phyloP scores from a whole-genome alignment of 1,139 yeast species.

The Zhuliangozyma parablackwelliae region DNA sequence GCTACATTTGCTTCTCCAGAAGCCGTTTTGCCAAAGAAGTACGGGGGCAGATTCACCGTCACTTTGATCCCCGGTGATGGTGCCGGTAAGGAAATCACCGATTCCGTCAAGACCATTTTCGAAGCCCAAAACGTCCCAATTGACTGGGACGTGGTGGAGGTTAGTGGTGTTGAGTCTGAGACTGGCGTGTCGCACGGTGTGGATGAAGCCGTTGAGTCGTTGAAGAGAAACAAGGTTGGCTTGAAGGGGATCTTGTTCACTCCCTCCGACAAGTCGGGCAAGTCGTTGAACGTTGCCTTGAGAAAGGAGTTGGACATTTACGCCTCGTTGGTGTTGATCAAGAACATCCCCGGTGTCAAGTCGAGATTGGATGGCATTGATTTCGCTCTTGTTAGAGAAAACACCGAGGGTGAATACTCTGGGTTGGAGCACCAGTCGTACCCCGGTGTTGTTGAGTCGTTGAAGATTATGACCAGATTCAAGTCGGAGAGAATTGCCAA shows the following conservation, averaged over 20 bases:
- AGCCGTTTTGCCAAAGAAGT: slow-evolving; percentile 76
- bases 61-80: slow-evolving; percentile 97
- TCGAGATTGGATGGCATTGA: slow-evolving; percentile 86
- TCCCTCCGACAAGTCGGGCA: slow-evolving; percentile 57
- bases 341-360: slow-evolving; percentile 91
- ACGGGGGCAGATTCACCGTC: slow-evolving; percentile 90
- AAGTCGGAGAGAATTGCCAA: slow-evolving; percentile 97
- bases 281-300: slow-evolving; percentile 88
- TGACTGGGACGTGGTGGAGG: slow-evolving; percentile 90
- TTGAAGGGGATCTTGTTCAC: slow-evolving; percentile 94
- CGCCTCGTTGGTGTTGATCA: slow-evolving; percentile 89
- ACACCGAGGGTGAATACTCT: slow-evolving; percentile 96
- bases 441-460: slow-evolving; percentile 96
- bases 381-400: slow-evolving; percentile 93
- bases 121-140: slow-evolving; percentile 82
- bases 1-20: slow-evolving; percentile 55
- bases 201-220: slow-evolving; percentile 83
- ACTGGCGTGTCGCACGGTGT: slow-evolving; percentile 52
- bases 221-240: slow-evolving; percentile 96
- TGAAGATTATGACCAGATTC: slow-evolving; percentile 90
- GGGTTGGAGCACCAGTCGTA: slow-evolving; percentile 97
- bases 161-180: slow-evolving; percentile 69
- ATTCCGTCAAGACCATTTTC: slow-evolving; percentile 88
- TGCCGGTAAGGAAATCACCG: slow-evolving; percentile 94
- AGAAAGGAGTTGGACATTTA: slow-evolving; percentile 94